These are phyloP conservation scores for Chamaecrista fasciculata DNA, from an alignment of 306 rosid species.

Conservation along the genomic window DNA sequence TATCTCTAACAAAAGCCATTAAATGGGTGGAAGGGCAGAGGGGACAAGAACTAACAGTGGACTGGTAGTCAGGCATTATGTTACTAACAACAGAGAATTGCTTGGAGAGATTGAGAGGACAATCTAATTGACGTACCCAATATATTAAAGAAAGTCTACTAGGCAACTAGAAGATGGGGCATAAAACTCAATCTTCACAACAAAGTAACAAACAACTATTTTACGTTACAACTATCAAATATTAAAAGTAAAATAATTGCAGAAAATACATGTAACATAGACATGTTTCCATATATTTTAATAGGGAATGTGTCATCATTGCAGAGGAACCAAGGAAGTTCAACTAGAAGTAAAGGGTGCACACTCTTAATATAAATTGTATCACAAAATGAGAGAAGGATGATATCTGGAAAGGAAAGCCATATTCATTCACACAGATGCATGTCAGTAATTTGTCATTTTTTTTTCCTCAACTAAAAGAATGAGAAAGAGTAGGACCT, in stretches of 20 bases:
- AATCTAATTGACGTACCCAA: conserved; percentile 13
- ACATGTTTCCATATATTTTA: neutral
- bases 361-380: conserved; percentile 15
- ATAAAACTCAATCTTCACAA: neutral
- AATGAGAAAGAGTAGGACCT: conserved; percentile 42
- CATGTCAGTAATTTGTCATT: neutral
- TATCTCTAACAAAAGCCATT: conserved; percentile 26
- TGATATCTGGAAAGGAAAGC: neutral
- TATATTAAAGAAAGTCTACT: conserved; percentile 3
- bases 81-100: conserved; percentile 11
- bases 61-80: conserved; percentile 7
- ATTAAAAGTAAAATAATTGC: conserved; percentile 20
- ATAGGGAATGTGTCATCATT: neutral
- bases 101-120: conserved; percentile 17
- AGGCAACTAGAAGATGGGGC: neutral
- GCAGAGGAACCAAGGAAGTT: conserved; percentile 15
- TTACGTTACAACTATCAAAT: conserved; percentile 4
- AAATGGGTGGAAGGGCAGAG: conserved; percentile 8
- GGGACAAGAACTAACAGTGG: conserved; percentile 11
- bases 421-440: conserved; percentile 5
- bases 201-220: neutral
- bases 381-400: neutral
- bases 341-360: conserved; percentile 9
- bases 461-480: neutral
- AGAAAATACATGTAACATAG: conserved; percentile 7